Base-by-base conservation (phyloP, 1,284 basidiomycete genomes). In the Sporisorium sorghi region DNA sequence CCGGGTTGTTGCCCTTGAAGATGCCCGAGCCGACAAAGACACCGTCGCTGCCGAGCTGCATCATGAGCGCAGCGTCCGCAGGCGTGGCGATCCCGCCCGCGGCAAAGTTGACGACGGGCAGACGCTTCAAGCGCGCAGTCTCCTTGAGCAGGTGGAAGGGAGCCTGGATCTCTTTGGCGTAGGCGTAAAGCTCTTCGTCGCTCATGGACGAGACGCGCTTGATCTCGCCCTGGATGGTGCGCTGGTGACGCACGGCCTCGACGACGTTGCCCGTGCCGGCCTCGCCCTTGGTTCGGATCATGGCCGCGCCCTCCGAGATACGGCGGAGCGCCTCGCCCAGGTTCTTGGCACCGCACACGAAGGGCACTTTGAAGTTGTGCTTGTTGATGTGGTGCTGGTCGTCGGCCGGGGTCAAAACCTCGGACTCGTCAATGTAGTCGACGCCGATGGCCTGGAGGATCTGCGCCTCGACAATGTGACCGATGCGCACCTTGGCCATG, bases 141-240 rank as follows among this genome's bases (percentile, higher is more conserved):
- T 99, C 96, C 87, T 98, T 97, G 73, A 99, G 88, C 23, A 99
- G 88, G 86, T 99, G 95, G 88, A 93, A 97, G n/a, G 96, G 97
- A 0, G 95, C 96, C 79, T 91, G 90, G 54, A 84, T 80, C 40
- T 98, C 92, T 85, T 97, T 97, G 33, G 96, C 95, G 85, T 91
- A 95, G 4, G 90, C 89, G 85, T 97, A 98, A 7, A 99, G 89
- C 86, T 99, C 97, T 81, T 97, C 94, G 82, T 99, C 95, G 93
- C 95, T 93, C 80, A 86, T 85, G 53, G 78, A 79, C 77, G 91
- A 90, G 14, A 92, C 92, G 79, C 89, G 89, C 77, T 93, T 89
- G 85, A 99, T 97, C 84, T 95, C 93, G 76, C 90, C 87, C 87
- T 87, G 90, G 65, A 96, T 90, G 24, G 91, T 87, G 58, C 96